Evolutionary conservation across 345 rosid species (phyloP), one percentile per base, ranked within the genome.

Genomic region (Aquilaria sinensis): DNA sequence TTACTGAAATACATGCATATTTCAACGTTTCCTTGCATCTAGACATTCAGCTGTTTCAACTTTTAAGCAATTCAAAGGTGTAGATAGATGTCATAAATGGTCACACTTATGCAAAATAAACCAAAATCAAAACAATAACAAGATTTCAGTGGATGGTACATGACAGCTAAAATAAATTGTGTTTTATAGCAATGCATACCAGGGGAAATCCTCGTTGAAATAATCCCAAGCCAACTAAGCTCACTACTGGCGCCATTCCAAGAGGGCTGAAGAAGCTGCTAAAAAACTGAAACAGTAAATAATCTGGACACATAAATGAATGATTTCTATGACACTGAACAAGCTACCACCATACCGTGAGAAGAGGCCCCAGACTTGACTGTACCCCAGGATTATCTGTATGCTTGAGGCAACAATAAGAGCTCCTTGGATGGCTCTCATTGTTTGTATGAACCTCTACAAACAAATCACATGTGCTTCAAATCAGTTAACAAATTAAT

Each of bases 361-460:
- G 74, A 90, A 81, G 54, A 88, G 89, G 66, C 96, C 96, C 97
- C 96, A 88, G 12, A 86, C 74, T 85, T 88, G 96, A 75, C 96
- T 85, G 60, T 87, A 90, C 7, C 97, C 97, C 56, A 90, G 84
- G 72, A 88, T 75, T 70, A 94, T 94, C 70, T 88, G 96, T 72
- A 88, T 74, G 80, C 89, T 85, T 13, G 98, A 85, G 23, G 98
- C 96, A 33, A 93, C 89, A 57, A 90, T 86, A 66, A 90, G 74
- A 32, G 98, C 94, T 43, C 97, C 98, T 78, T 90, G 97, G 68
- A 86, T 85, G 10, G 98, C 92, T 70, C 86, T 78, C 92, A 93
- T 90, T 0, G 97, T 86, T 55, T 86, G 92, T 66, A 87, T 75
- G 81, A 92, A 92, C 73, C 98, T 89, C 98, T 92, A 81, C 83